Percentiles rank a stretch among this genome's conserved stretches.
phyloP scores from a whole-genome alignment of 169 alveolate species.

The Cryptosporidium parvum region DNA sequence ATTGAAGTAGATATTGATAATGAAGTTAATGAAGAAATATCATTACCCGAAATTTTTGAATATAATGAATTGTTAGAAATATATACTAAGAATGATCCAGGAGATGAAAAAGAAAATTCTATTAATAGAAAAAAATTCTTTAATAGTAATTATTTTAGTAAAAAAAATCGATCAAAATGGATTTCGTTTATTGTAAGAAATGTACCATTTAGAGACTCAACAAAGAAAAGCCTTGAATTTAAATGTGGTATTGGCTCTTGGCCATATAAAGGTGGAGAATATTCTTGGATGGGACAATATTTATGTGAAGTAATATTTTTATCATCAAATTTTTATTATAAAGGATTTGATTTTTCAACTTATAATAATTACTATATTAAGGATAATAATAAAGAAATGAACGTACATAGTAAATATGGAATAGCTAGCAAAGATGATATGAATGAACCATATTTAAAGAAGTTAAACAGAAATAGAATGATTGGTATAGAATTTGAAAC shows the following conservation, averaged over 20 bases:
- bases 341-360: conserved; percentile 21
- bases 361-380: conserved; percentile 4
- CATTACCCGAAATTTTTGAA: conserved; percentile 41
- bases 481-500: conserved; percentile 83
- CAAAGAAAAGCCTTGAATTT: conserved; percentile 30
- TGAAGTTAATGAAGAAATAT: not conserved
- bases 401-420: not conserved
- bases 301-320: conserved; percentile 39
- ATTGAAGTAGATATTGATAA: conserved; percentile 21
- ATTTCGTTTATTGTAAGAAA: conserved; percentile 47
- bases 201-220: conserved; percentile 44
- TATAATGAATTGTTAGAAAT: conserved; percentile 22
- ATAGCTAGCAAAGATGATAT: conserved; percentile 9
- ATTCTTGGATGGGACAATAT: conserved; percentile 54
- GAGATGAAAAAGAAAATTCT: conserved; percentile 1
- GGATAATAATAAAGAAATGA: not conserved
- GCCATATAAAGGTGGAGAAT: conserved; percentile 61
- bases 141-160: conserved; percentile 42
- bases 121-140: conserved; percentile 26
- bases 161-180: conserved; percentile 25
- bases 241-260: conserved; percentile 54
- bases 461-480: conserved; percentile 66
- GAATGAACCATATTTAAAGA: not conserved
- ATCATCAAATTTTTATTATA: not conserved
- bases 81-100: conserved; percentile 7